A percentile compares a stretch with the other conserved stretches of the same genome.
These are phyloP conservation scores for Angomonas deanei DNA, from an alignment of 208 protist genomes.

Conservation along the genomic window DNA sequence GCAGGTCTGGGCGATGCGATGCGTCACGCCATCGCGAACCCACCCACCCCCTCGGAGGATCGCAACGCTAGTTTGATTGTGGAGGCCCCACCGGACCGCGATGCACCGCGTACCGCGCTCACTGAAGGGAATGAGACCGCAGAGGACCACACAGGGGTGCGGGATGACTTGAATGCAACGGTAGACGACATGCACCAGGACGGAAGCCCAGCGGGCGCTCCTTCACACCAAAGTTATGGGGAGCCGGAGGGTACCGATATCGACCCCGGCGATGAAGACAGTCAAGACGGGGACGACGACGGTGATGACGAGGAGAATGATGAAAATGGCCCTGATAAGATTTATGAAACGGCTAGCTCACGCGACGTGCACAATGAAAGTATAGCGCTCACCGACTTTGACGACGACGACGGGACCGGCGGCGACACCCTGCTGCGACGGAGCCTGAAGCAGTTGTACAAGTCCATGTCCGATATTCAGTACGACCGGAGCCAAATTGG, in stretches of 20 bases:
- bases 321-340: slow-evolving; percentile 13
- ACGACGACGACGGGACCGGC: slow-evolving; percentile 13
- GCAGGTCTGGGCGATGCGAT: slow-evolving; percentile 31
- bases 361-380: slow-evolving; percentile 37
- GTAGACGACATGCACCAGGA: background rate
- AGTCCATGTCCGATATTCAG: slow-evolving; percentile 29
- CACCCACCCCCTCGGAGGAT: slow-evolving; percentile 16
- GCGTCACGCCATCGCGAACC: slow-evolving; percentile 16
- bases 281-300: slow-evolving; percentile 11
- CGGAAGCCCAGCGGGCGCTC: background rate
- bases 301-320: slow-evolving; percentile 20
- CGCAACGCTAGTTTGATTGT: slow-evolving; percentile 30
- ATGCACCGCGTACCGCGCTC: background rate
- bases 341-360: slow-evolving; percentile 17
- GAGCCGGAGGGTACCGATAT: slow-evolving; percentile 1
- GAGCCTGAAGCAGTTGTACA: slow-evolving; percentile 30
- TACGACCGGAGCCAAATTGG: slow-evolving; percentile 23
- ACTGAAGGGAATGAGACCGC: background rate
- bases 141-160: background rate
- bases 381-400: slow-evolving; percentile 30
- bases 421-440: background rate
- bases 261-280: background rate
- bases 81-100: background rate
- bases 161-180: background rate
- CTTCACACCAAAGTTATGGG: slow-evolving; percentile 3